Conservation (phyloP, 257 asterid species). For the Nicotiana sylvestris region DNA sequence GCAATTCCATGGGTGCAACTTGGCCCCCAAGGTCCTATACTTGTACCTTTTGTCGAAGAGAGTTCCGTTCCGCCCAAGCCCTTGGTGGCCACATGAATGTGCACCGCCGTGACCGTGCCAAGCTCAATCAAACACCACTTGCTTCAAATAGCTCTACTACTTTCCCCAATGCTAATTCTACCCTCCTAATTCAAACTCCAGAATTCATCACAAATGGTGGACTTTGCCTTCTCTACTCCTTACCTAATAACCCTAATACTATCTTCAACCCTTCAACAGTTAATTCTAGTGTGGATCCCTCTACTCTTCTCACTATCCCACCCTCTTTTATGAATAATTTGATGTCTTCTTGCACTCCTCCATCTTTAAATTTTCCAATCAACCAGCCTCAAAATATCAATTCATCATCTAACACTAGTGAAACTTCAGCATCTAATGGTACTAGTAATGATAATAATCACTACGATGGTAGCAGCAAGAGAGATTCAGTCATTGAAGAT, state of each 20-base stretch:
- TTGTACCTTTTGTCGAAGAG: slow-evolving; percentile 57
- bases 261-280: slow-evolving; percentile 10
- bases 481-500: slow-evolving; percentile 29
- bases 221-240: slow-evolving; percentile 47
- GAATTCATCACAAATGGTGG: slow-evolving; percentile 32
- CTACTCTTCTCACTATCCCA: slow-evolving; percentile 18
- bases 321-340: slow-evolving; percentile 14
- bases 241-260: slow-evolving; percentile 41
- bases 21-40: slow-evolving; percentile 77
- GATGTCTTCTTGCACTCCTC: slow-evolving; percentile 8
- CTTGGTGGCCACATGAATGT: slow-evolving; percentile 83
- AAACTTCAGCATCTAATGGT: slow-evolving; percentile 27
- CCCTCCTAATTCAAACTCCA: slow-evolving; percentile 35
- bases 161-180: slow-evolving; percentile 9
- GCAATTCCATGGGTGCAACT: slow-evolving; percentile 48
- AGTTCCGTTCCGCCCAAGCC: slow-evolving; percentile 78
- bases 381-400: slow-evolving; percentile 16
- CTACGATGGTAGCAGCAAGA: neutral
- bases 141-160: neutral
- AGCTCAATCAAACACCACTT: slow-evolving; percentile 35
- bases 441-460: slow-evolving; percentile 15
- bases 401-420: slow-evolving; percentile 30
- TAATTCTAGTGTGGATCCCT: slow-evolving; percentile 19
- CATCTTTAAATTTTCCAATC: slow-evolving; percentile 3
- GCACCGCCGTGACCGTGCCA: slow-evolving; percentile 69